Conservation (phyloP, 495 filamentous ascomycete species). For the Neurospora tetraspora region DNA sequence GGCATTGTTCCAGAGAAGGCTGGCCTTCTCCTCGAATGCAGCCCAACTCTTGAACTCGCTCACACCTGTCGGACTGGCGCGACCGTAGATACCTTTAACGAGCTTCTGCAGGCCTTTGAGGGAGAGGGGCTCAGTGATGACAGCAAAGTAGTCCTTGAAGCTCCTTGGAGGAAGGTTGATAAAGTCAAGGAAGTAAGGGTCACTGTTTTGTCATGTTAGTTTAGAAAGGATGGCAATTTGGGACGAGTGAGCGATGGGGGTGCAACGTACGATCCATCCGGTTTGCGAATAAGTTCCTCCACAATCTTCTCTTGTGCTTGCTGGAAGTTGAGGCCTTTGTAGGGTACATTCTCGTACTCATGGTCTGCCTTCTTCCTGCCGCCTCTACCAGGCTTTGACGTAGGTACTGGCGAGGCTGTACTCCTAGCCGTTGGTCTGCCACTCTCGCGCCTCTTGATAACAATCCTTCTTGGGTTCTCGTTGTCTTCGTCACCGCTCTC, state of each 20-base stretch:
- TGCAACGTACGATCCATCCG: slow-evolving; percentile 48
- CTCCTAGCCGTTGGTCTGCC: slow-evolving; percentile 13
- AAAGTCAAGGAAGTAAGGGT: slow-evolving; percentile 51
- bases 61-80: slow-evolving; percentile 50
- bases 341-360: slow-evolving; percentile 42
- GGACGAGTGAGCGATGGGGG: neutral
- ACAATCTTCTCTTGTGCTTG: slow-evolving; percentile 76
- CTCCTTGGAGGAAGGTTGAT: slow-evolving; percentile 52
- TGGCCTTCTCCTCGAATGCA: slow-evolving; percentile 66
- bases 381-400: slow-evolving; percentile 7
- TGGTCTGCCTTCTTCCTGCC: slow-evolving; percentile 33
- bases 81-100: slow-evolving; percentile 56
- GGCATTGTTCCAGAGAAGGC: slow-evolving; percentile 77
- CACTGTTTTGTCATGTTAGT: slow-evolving; percentile 33
- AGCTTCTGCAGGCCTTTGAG: slow-evolving; percentile 60
- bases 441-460: slow-evolving; percentile 20
- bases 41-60: slow-evolving; percentile 71
- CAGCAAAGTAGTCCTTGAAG: slow-evolving; percentile 64
- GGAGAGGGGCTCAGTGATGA: slow-evolving; percentile 65
- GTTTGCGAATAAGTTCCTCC: slow-evolving; percentile 51
- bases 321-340: slow-evolving; percentile 60
- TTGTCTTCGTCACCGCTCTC: slow-evolving; percentile 26
- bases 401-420: neutral
- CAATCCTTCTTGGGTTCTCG: slow-evolving; percentile 18
- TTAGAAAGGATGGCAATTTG: neutral